Percentiles rank a stretch among this genome's conserved stretches.
Evolutionary conservation across 2,329 filamentous ascomycete species (phyloP).

Genomic region (Metarhizium guizhouense): DNA sequence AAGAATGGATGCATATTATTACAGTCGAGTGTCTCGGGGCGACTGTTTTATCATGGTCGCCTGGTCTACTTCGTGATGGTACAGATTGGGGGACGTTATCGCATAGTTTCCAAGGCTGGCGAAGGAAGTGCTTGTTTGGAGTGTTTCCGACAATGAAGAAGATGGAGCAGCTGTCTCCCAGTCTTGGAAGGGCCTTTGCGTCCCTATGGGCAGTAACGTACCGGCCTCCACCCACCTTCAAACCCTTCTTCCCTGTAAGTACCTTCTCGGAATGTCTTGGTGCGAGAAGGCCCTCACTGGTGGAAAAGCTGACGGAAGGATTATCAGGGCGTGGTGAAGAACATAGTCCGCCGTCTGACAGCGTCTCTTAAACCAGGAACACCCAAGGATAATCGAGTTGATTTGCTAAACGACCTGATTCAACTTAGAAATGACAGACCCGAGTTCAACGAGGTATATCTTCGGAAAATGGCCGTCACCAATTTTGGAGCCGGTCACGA

Average conservation of each 20-base stretch:
- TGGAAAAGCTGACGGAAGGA: neutral
- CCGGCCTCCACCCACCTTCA: constrained; percentile 32
- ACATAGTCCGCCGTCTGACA: constrained; percentile 26
- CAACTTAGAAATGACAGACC: constrained; percentile 34
- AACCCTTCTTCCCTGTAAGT: constrained; percentile 40
- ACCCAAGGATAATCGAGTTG: constrained; percentile 22
- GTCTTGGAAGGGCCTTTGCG: constrained; percentile 29
- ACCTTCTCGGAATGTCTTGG: neutral
- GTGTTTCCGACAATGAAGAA: constrained; percentile 36
- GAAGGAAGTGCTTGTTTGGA: constrained; percentile 42
- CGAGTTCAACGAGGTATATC: constrained; percentile 36
- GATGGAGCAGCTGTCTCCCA: constrained; percentile 27
- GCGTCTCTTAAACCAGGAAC: constrained; percentile 17
- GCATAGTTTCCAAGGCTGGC: constrained; percentile 41
- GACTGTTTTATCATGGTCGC: constrained; percentile 43
- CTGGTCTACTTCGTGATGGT: constrained; percentile 32
- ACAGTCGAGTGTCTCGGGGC: constrained; percentile 43
- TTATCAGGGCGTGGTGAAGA: constrained; percentile 24
- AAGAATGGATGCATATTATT: constrained; percentile 49
- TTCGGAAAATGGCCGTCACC: constrained; percentile 42
- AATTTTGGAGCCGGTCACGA: constrained; percentile 49
- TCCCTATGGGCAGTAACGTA: constrained; percentile 37
- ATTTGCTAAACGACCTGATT: constrained; percentile 39
- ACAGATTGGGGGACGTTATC: constrained; percentile 38
- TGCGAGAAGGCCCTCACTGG: neutral